Conservation (phyloP, 805 yeast genomes). For the Candida alai region DNA sequence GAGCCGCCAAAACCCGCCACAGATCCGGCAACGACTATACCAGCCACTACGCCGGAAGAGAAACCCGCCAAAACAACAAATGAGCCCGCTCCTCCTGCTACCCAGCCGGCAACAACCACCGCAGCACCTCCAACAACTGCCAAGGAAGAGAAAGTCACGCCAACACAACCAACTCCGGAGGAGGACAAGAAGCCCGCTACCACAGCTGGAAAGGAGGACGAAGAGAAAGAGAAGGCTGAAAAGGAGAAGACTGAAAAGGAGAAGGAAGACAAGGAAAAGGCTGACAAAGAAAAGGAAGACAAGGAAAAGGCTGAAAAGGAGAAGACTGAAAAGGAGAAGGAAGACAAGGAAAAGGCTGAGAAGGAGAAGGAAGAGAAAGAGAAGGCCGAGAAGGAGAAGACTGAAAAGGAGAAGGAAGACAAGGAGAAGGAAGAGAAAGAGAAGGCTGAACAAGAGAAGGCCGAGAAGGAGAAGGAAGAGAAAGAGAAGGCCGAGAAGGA, state of each 20-base stretch:
- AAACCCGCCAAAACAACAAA: neutral
- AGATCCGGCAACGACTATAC: conserved; percentile 1
- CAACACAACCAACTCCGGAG: neutral
- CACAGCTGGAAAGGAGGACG: no score
- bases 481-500: neutral
- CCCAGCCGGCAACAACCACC: neutral
- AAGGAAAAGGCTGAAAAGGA: neutral
- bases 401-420: neutral
- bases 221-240: neutral
- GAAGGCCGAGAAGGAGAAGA: neutral
- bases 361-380: neutral
- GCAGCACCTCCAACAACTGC: no score
- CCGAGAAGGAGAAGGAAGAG: neutral
- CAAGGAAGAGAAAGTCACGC: no score
- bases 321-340: neutral
- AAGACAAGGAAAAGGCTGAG: neutral
- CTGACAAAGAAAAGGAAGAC: neutral
- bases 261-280: neutral
- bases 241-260: neutral
- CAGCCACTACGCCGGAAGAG: conserved; percentile 1
- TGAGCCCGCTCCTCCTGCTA: neutral
- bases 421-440: no score
- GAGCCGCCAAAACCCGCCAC: neutral
- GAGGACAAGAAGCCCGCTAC: conserved; percentile 1
- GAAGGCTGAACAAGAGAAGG: no score